These are phyloP conservation scores for Ogataea zsoltii DNA, from an alignment of 805 yeast species.

Conservation along the genomic window DNA sequence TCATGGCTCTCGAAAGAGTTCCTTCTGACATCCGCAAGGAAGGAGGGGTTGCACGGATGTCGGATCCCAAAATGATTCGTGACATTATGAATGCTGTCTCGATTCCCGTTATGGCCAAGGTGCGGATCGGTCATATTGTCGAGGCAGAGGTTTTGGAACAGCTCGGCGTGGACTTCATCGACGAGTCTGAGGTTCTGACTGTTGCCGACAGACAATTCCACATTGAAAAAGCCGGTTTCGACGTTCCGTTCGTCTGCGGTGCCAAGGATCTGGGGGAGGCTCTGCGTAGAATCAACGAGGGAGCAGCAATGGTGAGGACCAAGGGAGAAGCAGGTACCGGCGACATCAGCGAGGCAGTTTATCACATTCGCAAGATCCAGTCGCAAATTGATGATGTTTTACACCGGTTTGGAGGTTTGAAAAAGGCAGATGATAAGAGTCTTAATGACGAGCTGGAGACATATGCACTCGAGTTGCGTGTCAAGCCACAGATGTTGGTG, in stretches of 20 bases:
- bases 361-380: constrained; percentile 64
- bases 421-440: constrained; percentile 1
- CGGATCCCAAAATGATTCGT: constrained; percentile 77
- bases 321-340: constrained; percentile 93
- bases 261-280: constrained; percentile 83
- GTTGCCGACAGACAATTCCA: constrained; percentile 75
- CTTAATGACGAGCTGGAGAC: constrained; percentile 40
- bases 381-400: constrained; percentile 52
- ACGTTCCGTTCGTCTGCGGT: constrained; percentile 83
- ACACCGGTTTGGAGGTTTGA: constrained; percentile 11
- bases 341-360: constrained; percentile 79
- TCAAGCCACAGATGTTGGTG: constrained; percentile 54
- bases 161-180: constrained; percentile 74
- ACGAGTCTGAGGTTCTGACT: constrained; percentile 81
- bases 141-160: constrained; percentile 79
- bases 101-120: constrained; percentile 83
- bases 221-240: constrained; percentile 57
- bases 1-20: constrained; percentile 82
- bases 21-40: constrained; percentile 84
- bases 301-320: constrained; percentile 85
- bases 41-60: constrained; percentile 84
- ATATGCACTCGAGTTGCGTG: constrained; percentile 59
- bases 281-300: constrained; percentile 73
- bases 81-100: constrained; percentile 70
- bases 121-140: constrained; percentile 79